Evolutionary conservation across 140 eudicot species (phyloP), one percentile per base, ranked within the genome.

Genomic region (Cichorium intybus): DNA sequence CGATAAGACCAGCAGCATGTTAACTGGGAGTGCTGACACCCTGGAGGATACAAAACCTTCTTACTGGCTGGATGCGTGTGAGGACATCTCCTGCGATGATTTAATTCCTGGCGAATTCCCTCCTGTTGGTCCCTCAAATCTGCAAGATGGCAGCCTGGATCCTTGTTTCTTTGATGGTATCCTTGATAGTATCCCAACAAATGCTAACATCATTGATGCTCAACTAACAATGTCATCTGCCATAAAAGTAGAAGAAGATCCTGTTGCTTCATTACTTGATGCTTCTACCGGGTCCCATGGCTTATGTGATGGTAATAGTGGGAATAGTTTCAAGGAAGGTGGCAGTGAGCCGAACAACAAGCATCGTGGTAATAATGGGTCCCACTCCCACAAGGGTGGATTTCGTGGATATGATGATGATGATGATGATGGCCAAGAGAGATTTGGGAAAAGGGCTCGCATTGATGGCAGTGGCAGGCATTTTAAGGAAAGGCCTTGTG

Each of bases 61-160:
- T 2, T 92, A 92, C 66, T 92, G 98, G 96, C 80, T 92, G 2
- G 98, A 92, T 67, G 96, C 98, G 4, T 85, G 95, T 10, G 98
- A 92, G 85, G 98, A 92, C 39, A 82, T 91, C 58, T 74, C 81
- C 3, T 78, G 88, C 10, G 95, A 87, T 39, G 95, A 80, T 63
- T 60, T 83, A 24, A 75, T 84, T 11, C 72, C 57, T 33, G 37
- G 21, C 2, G 78, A 66, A 35, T 80, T 85, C 46, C 59, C 61
- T 15, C 76, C 55, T 0, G 80, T 20, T 65, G 35, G 21, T 24
- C 21, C 46, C n/a, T 21, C 52, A 7, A 51, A 22, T 22, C 3
- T 51, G 29, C 56, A 53, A 54, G 79, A 62, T 24, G 78, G 29
- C 16, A 56, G 52, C 68, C 54, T 69, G 24, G 93, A 84, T 77